Evolutionary conservation across 1,284 basidiomycete genomes (phyloP).

Genomic region (Veloporphyrellus conicus): DNA sequence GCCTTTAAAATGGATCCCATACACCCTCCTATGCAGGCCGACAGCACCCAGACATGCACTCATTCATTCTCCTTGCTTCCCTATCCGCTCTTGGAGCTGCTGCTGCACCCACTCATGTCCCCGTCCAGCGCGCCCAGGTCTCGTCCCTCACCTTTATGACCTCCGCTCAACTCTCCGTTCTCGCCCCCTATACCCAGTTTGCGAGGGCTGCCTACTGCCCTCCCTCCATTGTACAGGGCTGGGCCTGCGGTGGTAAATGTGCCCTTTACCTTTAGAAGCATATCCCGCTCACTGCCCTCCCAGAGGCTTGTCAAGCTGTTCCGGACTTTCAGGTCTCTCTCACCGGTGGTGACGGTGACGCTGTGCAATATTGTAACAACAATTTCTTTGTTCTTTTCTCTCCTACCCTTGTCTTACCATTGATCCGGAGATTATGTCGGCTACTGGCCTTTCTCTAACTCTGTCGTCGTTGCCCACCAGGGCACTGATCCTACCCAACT

Average conservation of each 20-base stretch:
- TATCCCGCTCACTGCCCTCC: constrained; percentile 4
- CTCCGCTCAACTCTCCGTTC: constrained; percentile 33
- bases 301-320: constrained; percentile 36
- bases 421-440: constrained; percentile 34
- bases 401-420: constrained; percentile 1
- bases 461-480: constrained; percentile 36
- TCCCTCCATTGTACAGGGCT: constrained; percentile 36
- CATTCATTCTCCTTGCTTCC: constrained; percentile 1
- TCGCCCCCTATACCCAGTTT: constrained; percentile 47
- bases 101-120: constrained; percentile 9
- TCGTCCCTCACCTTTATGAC: constrained; percentile 34
- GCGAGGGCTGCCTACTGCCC: constrained; percentile 52
- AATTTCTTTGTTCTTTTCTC: constrained; percentile 5
- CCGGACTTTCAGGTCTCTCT: constrained; percentile 37
- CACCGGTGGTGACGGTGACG: constrained; percentile 37
- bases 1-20: background rate
- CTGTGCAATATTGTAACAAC: constrained; percentile 36
- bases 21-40: background rate
- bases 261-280: constrained; percentile 1
- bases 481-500: constrained; percentile 33
- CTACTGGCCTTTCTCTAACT: constrained; percentile 27
- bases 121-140: constrained; percentile 6
- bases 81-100: constrained; percentile 6
- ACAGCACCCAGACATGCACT: constrained; percentile 5
- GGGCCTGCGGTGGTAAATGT: constrained; percentile 44